Evolutionary conservation across 2,329 filamentous ascomycete genomes (phyloP).

Genomic region (Hypoxylon sp.): DNA sequence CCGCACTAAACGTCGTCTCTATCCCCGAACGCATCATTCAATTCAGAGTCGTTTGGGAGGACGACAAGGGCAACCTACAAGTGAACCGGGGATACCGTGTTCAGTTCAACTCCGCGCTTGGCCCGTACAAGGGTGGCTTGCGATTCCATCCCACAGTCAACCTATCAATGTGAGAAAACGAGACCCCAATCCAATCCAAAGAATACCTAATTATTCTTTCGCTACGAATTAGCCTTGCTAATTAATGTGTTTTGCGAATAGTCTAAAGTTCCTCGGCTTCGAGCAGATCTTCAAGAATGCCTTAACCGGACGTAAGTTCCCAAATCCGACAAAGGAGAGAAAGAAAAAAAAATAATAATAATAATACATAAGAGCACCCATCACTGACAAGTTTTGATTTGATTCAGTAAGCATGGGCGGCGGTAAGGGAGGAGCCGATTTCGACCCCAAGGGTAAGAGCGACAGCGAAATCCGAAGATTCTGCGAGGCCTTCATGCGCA

Average conservation of each 20-base stretch:
- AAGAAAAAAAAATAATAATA: constrained; percentile 6
- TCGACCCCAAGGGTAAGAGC: constrained; percentile 98
- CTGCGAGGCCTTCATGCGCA: constrained; percentile 95
- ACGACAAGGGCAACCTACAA: constrained; percentile 89
- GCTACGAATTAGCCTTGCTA: constrained; percentile 30
- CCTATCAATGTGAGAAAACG: constrained; percentile 73
- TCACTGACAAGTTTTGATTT: constrained; percentile 42
- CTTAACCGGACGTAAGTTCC: constrained; percentile 85
- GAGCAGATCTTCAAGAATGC: constrained; percentile 99
- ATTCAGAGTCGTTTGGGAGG: constrained; percentile 97
- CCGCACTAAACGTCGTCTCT: constrained; percentile 87
- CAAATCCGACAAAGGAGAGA: neutral
- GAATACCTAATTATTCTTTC: no score
- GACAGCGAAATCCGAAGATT: constrained; percentile 98
- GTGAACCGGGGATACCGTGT: constrained; percentile 97
- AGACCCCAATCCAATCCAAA: no score
- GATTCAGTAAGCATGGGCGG: constrained; percentile 88
- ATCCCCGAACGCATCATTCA: constrained; percentile 96
- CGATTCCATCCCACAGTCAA: constrained; percentile 94
- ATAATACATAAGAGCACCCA: no score
- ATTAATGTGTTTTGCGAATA: constrained; percentile 62
- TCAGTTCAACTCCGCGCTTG: constrained; percentile 98
- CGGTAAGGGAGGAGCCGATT: constrained; percentile 97
- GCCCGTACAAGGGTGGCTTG: constrained; percentile 98
- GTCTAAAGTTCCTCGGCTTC: constrained; percentile 96